phyloP scores from a whole-genome alignment of 371 early-diverging fungal species.

The Mortierella sp. region DNA sequence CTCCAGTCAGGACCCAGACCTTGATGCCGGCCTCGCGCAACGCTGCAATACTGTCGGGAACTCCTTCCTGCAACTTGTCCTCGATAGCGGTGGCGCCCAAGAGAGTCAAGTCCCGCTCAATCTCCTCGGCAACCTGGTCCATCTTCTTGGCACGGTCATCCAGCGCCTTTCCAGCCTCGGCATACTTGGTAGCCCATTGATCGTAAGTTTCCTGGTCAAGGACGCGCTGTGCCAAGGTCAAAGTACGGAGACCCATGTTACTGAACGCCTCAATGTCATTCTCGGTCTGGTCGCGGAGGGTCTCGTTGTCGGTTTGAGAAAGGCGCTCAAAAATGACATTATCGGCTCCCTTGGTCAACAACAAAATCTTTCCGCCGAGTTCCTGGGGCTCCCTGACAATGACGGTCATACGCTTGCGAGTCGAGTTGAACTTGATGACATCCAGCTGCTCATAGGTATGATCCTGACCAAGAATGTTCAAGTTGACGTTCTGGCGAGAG shows the following conservation, averaged over 20 bases:
- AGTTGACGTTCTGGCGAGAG: slow-evolving; percentile 64
- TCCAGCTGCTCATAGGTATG: slow-evolving; percentile 81
- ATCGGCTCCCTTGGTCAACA: slow-evolving; percentile 98
- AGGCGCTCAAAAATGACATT: slow-evolving; percentile 90
- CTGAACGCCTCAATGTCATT: slow-evolving; percentile 71
- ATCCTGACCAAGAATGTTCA: slow-evolving; percentile 77
- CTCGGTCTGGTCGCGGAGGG: slow-evolving; percentile 67
- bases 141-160: slow-evolving; percentile 82
- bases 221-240: slow-evolving; percentile 85
- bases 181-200: slow-evolving; percentile 76
- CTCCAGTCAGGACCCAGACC: slow-evolving; percentile 99
- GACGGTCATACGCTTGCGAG: slow-evolving; percentile 96
- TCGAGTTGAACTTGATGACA: slow-evolving; percentile 92
- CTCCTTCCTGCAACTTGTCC: slow-evolving; percentile 97
- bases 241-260: slow-evolving; percentile 84
- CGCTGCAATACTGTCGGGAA: slow-evolving; percentile 91
- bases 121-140: slow-evolving; percentile 78
- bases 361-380: slow-evolving; percentile 80
- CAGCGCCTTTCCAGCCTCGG: slow-evolving; percentile 78
- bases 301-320: slow-evolving; percentile 58
- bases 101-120: slow-evolving; percentile 85
- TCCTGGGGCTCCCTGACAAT: slow-evolving; percentile 84
- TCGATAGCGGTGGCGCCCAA: slow-evolving; percentile 98
- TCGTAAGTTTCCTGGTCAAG: slow-evolving; percentile 78
- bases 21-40: slow-evolving; percentile 94